These are phyloP conservation scores for Dendrobium catenatum DNA, from an alignment of 106 monocot species.

Conservation along the genomic window DNA sequence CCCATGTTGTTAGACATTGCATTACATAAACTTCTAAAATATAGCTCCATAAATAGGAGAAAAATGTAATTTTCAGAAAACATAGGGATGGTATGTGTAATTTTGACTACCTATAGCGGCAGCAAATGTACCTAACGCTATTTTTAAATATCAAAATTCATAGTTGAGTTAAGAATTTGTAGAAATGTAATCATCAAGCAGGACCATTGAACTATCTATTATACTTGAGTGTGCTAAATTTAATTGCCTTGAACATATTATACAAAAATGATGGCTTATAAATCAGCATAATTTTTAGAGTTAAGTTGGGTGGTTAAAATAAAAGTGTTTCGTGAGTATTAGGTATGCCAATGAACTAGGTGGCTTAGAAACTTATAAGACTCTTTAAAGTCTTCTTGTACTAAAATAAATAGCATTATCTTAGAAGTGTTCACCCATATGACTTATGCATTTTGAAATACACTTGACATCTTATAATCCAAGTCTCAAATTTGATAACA, in stretches of 20 bases:
- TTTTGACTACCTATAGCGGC: no score
- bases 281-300: neutral
- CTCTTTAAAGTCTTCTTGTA: neutral
- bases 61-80: no score
- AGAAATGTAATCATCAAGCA: neutral
- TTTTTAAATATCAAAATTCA: neutral
- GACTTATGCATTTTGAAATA: neutral
- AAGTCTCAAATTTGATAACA: neutral
- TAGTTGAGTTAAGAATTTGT: neutral
- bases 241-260: neutral
- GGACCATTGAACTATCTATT: neutral
- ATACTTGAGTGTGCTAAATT: neutral
- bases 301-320: neutral
- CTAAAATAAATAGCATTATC: neutral
- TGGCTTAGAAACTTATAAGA: neutral
- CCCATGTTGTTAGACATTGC: no score
- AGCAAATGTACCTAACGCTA: neutral
- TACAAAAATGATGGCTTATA: neutral
- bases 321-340: neutral
- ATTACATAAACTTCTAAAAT: no score
- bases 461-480: neutral
- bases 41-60: no score
- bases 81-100: no score
- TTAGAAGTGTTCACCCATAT: neutral
- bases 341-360: neutral